Evolutionary conservation across 2,329 filamentous ascomycete genomes (phyloP), one percentile per base, ranked within the genome.

Genomic region (Xylaria sp.): DNA sequence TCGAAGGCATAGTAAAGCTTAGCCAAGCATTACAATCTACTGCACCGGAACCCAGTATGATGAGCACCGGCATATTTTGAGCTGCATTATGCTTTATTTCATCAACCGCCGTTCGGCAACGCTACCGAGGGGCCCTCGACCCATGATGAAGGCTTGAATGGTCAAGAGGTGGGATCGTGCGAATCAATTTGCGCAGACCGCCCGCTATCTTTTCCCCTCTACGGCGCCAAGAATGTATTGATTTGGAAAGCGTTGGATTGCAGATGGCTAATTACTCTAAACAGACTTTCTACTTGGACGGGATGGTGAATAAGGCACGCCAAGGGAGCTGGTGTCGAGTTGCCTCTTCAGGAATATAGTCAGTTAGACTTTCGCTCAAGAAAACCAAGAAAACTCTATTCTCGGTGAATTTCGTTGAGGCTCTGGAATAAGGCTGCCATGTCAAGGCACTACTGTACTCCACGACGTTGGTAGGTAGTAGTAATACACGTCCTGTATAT

Each of bases 231-330:
- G 68, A 39, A 57, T 51, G 51, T 20, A 32, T 57, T 64, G 56
- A 68, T 68, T 65, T 70, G 65, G 60, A 64, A 70, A 62, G 63
- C 20, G 44, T 56, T 61, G 54, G 60, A 55, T 37, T 65, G 60
- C 65, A 61, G 68, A 37, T 54, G 60, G 23, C 67, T 67, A 59
- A 60, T 67, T 67, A 55, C 58, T 66, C 23, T 63, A 55, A 32
- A 56, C 58, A 60, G 37, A 51, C 20, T 10, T 58, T 54, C 58
- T 54, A 25, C 67, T 62, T 39, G 41, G 58, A 63, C 55, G 67
- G 67, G 54, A 59, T 66, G 58, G 59, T 68, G 60, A 68, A 52
- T 62, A 62, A 61, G 57, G 50, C 44, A 62, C 37, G 65, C 60
- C 65, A 65, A 68, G 64, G 39, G 55, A 50, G 13, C 15, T 15